Evolutionary conservation across 768 basidiomycete species (phyloP).

Genomic region (Pholiota microspora): DNA sequence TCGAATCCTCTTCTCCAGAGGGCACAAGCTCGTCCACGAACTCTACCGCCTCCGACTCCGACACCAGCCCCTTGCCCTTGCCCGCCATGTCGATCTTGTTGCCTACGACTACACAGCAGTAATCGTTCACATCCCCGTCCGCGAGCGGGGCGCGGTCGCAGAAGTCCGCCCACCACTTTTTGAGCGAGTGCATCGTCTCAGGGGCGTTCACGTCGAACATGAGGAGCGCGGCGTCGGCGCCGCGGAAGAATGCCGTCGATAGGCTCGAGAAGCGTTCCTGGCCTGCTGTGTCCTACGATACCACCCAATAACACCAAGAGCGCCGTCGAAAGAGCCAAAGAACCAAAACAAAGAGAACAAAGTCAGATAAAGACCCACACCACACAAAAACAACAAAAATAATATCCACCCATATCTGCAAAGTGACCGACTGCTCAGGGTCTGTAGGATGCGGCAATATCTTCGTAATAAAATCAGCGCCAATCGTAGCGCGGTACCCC

Average conservation of each 20-base stretch:
- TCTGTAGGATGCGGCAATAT: slow-evolving; percentile 59
- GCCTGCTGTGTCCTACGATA: slow-evolving; percentile 80
- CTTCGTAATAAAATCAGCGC: slow-evolving; percentile 86
- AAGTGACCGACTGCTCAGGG: slow-evolving; percentile 53
- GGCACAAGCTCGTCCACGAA: slow-evolving; percentile 64
- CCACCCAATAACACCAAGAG: no score
- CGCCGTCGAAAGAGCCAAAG: no score
- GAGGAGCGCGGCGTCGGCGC: slow-evolving; percentile 78
- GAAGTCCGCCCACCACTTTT: slow-evolving; percentile 82
- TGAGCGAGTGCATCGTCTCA: slow-evolving; percentile 54
- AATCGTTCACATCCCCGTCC: slow-evolving; percentile 60
- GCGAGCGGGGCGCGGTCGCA: slow-evolving; percentile 59
- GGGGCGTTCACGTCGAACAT: slow-evolving; percentile 78
- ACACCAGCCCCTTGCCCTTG: slow-evolving; percentile 22
- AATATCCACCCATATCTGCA: slow-evolving; percentile 57
- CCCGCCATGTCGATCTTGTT: slow-evolving; percentile 71
- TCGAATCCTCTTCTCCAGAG: slow-evolving; percentile 5
- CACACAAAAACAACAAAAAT: neutral
- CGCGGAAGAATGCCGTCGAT: slow-evolving; percentile 81
- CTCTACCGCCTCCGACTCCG: slow-evolving; percentile 41
- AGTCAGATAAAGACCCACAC: neutral
- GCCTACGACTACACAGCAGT: slow-evolving; percentile 74
- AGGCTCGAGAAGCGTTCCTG: slow-evolving; percentile 87
- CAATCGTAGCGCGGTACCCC: slow-evolving; percentile 83
- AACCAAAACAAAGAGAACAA: neutral